Conservation (phyloP, 345 rosid genomes). For the Euclidium syriacum region DNA sequence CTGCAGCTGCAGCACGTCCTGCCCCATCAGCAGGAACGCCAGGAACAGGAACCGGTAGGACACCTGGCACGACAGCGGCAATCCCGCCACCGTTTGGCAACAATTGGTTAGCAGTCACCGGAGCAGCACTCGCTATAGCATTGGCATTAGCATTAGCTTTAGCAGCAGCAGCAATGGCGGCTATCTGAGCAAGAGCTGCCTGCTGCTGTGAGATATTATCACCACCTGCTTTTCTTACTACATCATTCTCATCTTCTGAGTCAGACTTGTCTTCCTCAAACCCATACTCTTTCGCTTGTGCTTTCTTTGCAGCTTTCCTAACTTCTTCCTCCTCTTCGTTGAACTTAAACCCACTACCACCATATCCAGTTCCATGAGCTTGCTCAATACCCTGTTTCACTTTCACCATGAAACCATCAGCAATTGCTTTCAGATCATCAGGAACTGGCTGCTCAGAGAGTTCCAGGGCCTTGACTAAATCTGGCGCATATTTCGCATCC, state of each 20-base stretch:
- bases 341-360: slow-evolving; percentile 98
- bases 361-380: slow-evolving; percentile 95
- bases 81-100: slow-evolving; percentile 45
- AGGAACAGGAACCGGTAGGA: slow-evolving; percentile 43
- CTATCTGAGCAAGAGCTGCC: slow-evolving; percentile 64
- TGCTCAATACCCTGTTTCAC: slow-evolving; percentile 94
- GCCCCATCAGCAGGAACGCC: slow-evolving; percentile 53
- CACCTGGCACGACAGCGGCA: slow-evolving; percentile 38
- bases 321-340: slow-evolving; percentile 97
- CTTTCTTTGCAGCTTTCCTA: slow-evolving; percentile 90
- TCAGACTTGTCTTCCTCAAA: slow-evolving; percentile 96
- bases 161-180: slow-evolving; percentile 67
- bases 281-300: slow-evolving; percentile 94
- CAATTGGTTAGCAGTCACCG: slow-evolving; percentile 34
- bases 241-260: slow-evolving; percentile 93
- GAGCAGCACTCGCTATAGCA: slow-evolving; percentile 32
- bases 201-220: slow-evolving; percentile 81
- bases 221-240: slow-evolving; percentile 75
- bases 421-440: slow-evolving; percentile 75
- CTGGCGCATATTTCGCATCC: slow-evolving; percentile 94
- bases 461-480: slow-evolving; percentile 88
- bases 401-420: slow-evolving; percentile 86
- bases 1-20: slow-evolving; percentile 90
- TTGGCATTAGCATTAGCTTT: slow-evolving; percentile 28
- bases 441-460: slow-evolving; percentile 97